Percentiles rank a stretch among this genome's conserved stretches.
phyloP scores from a whole-genome alignment of 2,329 filamentous ascomycete species.

The Xylaria digitata region DNA sequence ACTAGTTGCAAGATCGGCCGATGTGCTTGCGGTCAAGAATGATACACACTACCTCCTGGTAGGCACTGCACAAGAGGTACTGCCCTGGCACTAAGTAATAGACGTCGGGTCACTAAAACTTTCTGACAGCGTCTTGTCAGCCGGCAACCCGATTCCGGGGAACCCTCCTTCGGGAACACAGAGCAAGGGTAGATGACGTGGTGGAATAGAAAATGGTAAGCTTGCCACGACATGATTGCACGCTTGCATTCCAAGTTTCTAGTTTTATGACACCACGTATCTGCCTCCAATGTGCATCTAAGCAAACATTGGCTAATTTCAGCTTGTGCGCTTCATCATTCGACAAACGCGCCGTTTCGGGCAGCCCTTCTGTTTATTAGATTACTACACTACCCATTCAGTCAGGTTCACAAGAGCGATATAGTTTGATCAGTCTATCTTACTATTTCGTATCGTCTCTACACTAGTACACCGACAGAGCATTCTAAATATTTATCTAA shows the following conservation, averaged over 20 bases:
- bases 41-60: too few relatives aligned
- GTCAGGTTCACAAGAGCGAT: too few relatives aligned
- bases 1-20: not conserved
- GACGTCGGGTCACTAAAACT: not conserved
- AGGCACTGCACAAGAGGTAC: too few relatives aligned
- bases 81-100: too few relatives aligned
- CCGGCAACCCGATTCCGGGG: conserved; percentile 13
- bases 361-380: not conserved
- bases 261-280: not conserved
- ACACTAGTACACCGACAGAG: too few relatives aligned
- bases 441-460: too few relatives aligned
- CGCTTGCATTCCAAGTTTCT: conserved; percentile 5
- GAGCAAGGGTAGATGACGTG: conserved; percentile 19
- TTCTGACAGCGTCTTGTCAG: not conserved
- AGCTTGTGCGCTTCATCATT: not conserved
- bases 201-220: not conserved
- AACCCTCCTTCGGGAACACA: not conserved
- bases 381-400: too few relatives aligned
- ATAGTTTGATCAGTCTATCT: too few relatives aligned
- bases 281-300: not conserved
- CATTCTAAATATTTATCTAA: too few relatives aligned
- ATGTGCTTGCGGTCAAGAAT: not conserved
- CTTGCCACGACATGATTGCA: not conserved
- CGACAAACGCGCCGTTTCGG: not conserved
- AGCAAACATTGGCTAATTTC: conserved; percentile 1